Base-by-base conservation (phyloP, 805 yeast genomes). In the Saccharomycopsis sp. region DNA sequence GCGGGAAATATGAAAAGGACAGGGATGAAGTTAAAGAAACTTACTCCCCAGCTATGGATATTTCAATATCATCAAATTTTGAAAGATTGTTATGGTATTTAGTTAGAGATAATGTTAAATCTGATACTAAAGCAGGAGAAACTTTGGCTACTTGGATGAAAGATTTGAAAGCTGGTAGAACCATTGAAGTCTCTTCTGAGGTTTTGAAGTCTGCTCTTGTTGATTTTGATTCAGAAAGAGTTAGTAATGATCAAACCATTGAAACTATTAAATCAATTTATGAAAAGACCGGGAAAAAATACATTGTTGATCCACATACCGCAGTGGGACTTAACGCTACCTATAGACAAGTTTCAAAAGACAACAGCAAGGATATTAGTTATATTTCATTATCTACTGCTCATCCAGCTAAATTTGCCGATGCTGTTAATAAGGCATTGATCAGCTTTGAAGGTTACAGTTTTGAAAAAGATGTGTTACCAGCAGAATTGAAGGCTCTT, bases 391-490 rank as follows among this genome's bases (percentile, higher is more conserved):
- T 93, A 47, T 84, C 97, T 8, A 93, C 99, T 39, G 99, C 99
- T 6, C 99, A 93, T 62, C 99, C 99, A 35, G 99, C 98, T 50
- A 93, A 93, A 67, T 93, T 93, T 59, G 85, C 96, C 21, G 97
- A 87, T 52, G 98, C 96, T 41, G 99, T 93, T 21, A 82, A 89
- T 63, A 67, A 74, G 55, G 87, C 97, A 2, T 71, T 93, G 53
- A 60, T 65, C 38, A 72, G 71, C 1, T 72, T 78, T 50, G 75
- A 72, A 9, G 88, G 77, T 17, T 93, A 93, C 67, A 77, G 88
- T 3, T 93, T 93, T 59, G 96, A 87, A 57, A 71, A 71, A 40
- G 87, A 86, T 54, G 97, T 93, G 17, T 73, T 93, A 45, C 97
- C 98, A 31, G 85, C 72, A 23, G 96, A 87, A 65, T 75, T 93